Conservation (phyloP, 345 rosid species). For the Bruguiera sexangula region DNA sequence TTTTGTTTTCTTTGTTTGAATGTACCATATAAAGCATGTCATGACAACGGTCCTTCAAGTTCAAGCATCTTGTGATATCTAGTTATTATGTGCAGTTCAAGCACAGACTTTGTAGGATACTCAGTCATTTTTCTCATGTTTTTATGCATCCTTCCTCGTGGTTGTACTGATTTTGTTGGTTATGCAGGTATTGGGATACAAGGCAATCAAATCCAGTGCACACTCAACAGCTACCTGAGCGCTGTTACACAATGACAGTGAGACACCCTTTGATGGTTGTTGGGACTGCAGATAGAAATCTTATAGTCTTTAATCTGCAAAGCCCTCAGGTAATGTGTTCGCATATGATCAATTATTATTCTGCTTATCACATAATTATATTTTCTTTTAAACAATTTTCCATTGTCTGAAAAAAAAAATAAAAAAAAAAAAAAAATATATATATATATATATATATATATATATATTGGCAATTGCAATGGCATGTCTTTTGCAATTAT, state of each 20-base stretch:
- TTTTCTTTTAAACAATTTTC: no score
- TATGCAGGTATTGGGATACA: constrained; percentile 81
- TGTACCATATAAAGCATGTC: no score
- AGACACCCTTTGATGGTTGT: constrained; percentile 94
- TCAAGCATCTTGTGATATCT: neutral
- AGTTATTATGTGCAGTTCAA: neutral
- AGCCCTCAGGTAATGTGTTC: constrained; percentile 72
- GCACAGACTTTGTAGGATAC: neutral
- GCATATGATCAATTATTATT: no score
- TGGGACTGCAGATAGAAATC: constrained; percentile 93
- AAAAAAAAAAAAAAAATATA: no score
- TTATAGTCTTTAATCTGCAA: constrained; percentile 77
- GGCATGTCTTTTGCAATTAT: no score
- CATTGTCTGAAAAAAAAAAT: no score
- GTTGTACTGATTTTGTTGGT: neutral
- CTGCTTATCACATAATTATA: no score
- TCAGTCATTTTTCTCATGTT: neutral
- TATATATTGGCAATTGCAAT: no score
- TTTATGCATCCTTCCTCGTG: neutral
- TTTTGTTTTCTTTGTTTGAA: constrained; percentile 3
- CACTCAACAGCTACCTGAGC: constrained; percentile 92
- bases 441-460: no score
- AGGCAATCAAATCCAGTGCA: constrained; percentile 88
- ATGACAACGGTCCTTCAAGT: no score
- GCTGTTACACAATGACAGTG: constrained; percentile 80